Evolutionary conservation across 1,284 basidiomycete genomes (phyloP), one percentile per base, ranked within the genome.

Genomic region (Omphalotus olearius): DNA sequence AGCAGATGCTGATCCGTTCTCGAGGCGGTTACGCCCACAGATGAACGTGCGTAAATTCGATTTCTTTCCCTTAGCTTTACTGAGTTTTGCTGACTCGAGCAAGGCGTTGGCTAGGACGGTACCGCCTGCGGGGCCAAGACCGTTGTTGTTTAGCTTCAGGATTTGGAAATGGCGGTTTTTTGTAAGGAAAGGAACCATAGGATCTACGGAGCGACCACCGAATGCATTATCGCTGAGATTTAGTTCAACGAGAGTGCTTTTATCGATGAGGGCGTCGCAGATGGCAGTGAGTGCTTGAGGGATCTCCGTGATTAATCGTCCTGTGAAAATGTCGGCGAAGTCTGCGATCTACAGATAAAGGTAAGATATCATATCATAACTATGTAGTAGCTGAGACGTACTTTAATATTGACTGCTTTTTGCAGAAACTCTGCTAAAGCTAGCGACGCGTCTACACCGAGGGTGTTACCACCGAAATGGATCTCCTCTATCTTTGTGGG

Each of bases 261-360:
- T 90, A 60, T 84, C 77, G 57, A 84, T 85, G 53, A 99, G 82
- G 13, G 93, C 85, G 62, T 93, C 82, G 68, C 94, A 98, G 60
- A 99, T 82, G 28, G 92, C 88, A 36, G 85, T 80, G 41, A 99
- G 83, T 2, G 96, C 91, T 60, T 77, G 82, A 3, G 97, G 97
- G 65, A 99, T 98, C 71, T 99, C 96, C 56, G 84, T 80, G 73
- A 98, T 98, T 60, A 98, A 80, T 55, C 97, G 88, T 46, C 95
- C 93, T 9, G 96, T 98, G 73, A 99, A 99, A 71, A 99, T 96
- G 72, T 98, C 97, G 44, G 93, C 91, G 60, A 98, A 91, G 74
- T 98, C 88, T 59, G 93, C 96, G 51, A 97, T 74, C 94, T 98
- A 55, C 43, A 30, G 26, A 36, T 30, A n/a, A 49, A 45, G 51